Percentiles rank a stretch among this genome's conserved stretches.
phyloP scores from a whole-genome alignment of 805 yeast species.

The Suhomyces emberorum region DNA sequence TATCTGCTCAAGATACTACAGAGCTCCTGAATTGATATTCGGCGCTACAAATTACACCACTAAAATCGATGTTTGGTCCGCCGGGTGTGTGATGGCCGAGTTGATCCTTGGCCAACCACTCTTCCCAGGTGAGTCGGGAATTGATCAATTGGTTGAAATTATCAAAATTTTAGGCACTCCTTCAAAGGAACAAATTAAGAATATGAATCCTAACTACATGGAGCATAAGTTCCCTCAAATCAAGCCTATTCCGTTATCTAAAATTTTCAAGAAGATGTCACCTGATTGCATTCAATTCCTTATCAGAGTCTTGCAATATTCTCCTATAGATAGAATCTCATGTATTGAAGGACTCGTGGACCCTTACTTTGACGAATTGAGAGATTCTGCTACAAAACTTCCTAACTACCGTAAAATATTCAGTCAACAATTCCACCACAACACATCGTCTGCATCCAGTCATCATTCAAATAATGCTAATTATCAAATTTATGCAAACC shows the following conservation, averaged over 20 bases:
- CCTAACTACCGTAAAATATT: conserved; percentile 43
- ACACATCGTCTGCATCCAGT: conserved; percentile 12
- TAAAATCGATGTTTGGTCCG: conserved; percentile 95
- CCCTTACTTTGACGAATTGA: conserved; percentile 55
- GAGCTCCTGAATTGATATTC: conserved; percentile 97
- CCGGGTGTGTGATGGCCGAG: conserved; percentile 98
- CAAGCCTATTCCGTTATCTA: conserved; percentile 69
- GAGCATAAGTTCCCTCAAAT: conserved; percentile 93
- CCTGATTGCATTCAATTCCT: conserved; percentile 55
- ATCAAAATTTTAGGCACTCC: conserved; percentile 97
- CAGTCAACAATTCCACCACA: conserved; percentile 29
- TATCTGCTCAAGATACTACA: conserved; percentile 92
- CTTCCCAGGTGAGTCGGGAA: conserved; percentile 97
- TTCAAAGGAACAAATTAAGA: conserved; percentile 80
- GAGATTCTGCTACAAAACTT: conserved; percentile 33
- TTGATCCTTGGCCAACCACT: conserved; percentile 91
- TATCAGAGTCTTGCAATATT: conserved; percentile 58
- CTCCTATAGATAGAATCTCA: conserved; percentile 61
- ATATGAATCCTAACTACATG: conserved; percentile 96
- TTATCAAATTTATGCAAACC: conserved; percentile 36
- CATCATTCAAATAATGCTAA: conserved; percentile 39
- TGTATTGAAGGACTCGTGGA: conserved; percentile 53
- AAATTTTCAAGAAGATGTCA: conserved; percentile 60
- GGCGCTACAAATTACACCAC: conserved; percentile 97
- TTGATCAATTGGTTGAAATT: conserved; percentile 94